Evolutionary conservation across 495 filamentous ascomycete genomes (phyloP), one percentile per base, ranked within the genome.

Genomic region (Penicillium manginii): DNA sequence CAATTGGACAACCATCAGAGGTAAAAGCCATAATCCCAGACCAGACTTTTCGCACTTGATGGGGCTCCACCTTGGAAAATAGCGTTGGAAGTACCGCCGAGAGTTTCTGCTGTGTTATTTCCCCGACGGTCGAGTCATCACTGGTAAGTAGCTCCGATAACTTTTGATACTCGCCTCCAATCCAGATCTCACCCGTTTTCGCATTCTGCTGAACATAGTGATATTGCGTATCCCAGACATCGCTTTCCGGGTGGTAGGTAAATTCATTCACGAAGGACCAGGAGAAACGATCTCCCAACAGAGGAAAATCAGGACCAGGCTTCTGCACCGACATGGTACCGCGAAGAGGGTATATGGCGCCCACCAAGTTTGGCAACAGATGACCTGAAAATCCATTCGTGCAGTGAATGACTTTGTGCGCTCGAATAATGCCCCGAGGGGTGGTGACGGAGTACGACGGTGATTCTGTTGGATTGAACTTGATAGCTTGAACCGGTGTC

Each of bases 11-110:
- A 15, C 50, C 50, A 52, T 52, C 50, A 11, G 50, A 37, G 4
- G 50, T 52, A n/a, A 52, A 52, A 10, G 32, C 50, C 50, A 52
- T 52, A 18, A 52, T 52, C 5, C 50, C 50, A 40, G 50, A 52
- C 50, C 50, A 52, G n/a, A 52, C 33, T n/a, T 23, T 33, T 35
- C 19, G 33, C 8, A 40, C 33, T 32, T 15, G 18, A 26, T 35
- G 19, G 15, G 18, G 50, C 29, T 23, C 33, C 33, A 40, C 37
- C 23, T 47, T 47, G 15, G 45, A 19, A n/a, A 47, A 47, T 1
- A 47, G 26, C 11, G 5, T 47, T 26, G 45, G 45, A 2, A 47
- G 45, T 4, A 26, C 45, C 3, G 9, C 1, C 8, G 45, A 47
- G 10, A 47, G 22, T 21, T 47, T 47, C 3, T 47, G 8, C 11